Percentiles rank a stretch among this genome's conserved stretches.
Conservation (phyloP, 1,284 basidiomycete species). For the Ceratobasidium sp. region DNA sequence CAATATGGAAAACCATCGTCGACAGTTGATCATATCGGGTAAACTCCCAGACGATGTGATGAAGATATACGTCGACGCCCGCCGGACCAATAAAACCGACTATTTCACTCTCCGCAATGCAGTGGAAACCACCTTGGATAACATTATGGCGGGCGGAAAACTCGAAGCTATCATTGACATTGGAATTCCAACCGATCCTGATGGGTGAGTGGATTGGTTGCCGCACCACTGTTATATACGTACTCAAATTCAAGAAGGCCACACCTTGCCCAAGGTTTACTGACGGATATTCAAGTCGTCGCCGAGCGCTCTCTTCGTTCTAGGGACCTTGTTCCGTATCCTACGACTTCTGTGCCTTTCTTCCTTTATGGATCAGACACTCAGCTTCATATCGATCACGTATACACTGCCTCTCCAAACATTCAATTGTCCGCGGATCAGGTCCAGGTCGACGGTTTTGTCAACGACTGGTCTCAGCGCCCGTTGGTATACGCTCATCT, state of each 20-base stretch:
- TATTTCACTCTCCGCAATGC: slow-evolving; percentile 49
- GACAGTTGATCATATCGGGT: slow-evolving; percentile 57
- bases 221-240: neutral
- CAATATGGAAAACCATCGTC: slow-evolving; percentile 56
- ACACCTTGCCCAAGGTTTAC: slow-evolving; percentile 26
- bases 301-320: slow-evolving; percentile 51
- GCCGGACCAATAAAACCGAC: slow-evolving; percentile 48
- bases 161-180: slow-evolving; percentile 48
- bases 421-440: slow-evolving; percentile 36
- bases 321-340: slow-evolving; percentile 50
- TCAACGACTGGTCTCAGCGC: no score
- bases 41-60: slow-evolving; percentile 49
- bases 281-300: slow-evolving; percentile 54
- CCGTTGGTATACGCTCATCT: no score
- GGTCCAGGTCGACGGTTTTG: neutral
- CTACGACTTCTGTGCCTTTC: slow-evolving; percentile 57
- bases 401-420: slow-evolving; percentile 57
- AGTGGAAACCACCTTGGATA: slow-evolving; percentile 45
- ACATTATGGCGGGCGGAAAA: slow-evolving; percentile 46
- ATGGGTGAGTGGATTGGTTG: neutral
- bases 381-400: slow-evolving; percentile 58
- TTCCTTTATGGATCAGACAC: slow-evolving; percentile 56
- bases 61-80: slow-evolving; percentile 47
- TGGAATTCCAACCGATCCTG: slow-evolving; percentile 37
- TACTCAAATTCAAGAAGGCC: no score